phyloP scores from a whole-genome alignment of 163 green algal species.

The Chloromonas sp. region DNA sequence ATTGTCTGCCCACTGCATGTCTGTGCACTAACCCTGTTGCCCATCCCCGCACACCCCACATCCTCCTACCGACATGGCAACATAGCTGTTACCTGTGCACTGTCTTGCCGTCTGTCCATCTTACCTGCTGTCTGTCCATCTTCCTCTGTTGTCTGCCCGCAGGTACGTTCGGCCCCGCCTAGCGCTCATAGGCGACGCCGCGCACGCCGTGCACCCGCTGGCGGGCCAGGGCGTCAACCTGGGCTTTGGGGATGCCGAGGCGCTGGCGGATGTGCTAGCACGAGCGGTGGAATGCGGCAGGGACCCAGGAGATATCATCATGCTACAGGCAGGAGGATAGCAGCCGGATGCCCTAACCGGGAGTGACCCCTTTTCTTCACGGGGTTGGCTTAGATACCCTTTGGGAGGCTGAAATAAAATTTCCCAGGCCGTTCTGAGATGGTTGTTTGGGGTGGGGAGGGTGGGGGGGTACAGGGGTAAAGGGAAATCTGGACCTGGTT shows the following conservation, averaged over 20 bases:
- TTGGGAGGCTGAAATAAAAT: no score
- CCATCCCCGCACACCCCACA: no score
- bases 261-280: slow-evolving; percentile 48
- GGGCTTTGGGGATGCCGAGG: slow-evolving; percentile 64
- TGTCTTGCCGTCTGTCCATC: background rate
- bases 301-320: slow-evolving; percentile 47
- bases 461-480: no score
- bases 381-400: no score
- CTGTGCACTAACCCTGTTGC: no score
- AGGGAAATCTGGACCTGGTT: no score
- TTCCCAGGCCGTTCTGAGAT: no score
- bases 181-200: slow-evolving; percentile 76
- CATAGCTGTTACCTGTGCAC: background rate
- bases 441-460: no score
- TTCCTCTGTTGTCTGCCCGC: background rate
- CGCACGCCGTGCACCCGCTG: slow-evolving; percentile 74
- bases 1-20: no score
- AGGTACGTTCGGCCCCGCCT: slow-evolving; percentile 64
- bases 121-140: background rate
- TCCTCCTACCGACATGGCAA: background rate
- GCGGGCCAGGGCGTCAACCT: slow-evolving; percentile 83
- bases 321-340: slow-evolving; percentile 1
- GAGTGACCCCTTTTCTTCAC: no score
- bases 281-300: slow-evolving; percentile 44
- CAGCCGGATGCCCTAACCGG: no score